These are phyloP conservation scores for Dendryphion nanum DNA, from an alignment of 2,329 filamentous ascomycete species.

Conservation along the genomic window DNA sequence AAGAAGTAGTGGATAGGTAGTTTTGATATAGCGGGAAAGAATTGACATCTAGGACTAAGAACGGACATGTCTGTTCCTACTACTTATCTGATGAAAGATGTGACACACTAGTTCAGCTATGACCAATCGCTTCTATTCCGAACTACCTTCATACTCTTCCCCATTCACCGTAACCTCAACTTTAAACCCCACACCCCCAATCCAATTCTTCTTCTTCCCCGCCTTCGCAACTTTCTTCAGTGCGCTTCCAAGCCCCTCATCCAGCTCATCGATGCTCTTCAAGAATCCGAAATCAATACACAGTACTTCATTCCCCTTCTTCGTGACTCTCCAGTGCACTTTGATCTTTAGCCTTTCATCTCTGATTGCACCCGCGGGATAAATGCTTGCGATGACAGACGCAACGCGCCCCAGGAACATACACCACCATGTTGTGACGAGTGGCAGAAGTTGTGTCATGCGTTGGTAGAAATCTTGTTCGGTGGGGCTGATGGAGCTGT, in stretches of 20 bases:
- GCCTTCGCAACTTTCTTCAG: conserved; percentile 34
- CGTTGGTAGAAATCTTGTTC: conserved; percentile 56
- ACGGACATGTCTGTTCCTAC: too few relatives aligned
- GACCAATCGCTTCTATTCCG: conserved; percentile 3
- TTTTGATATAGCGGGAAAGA: too few relatives aligned
- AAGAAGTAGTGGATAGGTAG: too few relatives aligned
- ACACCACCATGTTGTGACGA: conserved; percentile 63
- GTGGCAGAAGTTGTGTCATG: conserved; percentile 54
- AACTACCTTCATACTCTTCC: conserved; percentile 17
- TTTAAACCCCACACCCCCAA: conserved; percentile 26
- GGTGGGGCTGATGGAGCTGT: conserved; percentile 53
- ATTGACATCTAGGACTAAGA: too few relatives aligned
- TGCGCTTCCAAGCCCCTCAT: conserved; percentile 31
- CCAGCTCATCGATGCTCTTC: conserved; percentile 25
- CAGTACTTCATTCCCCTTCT: conserved; percentile 29
- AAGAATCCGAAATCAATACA: conserved; percentile 27
- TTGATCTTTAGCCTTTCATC: conserved; percentile 34
- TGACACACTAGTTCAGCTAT: conserved; percentile 1
- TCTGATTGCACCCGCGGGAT: conserved; percentile 57
- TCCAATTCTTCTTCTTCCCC: conserved; percentile 43
- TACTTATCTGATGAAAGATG: too few relatives aligned
- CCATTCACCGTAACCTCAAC: conserved; percentile 29
- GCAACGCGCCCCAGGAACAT: conserved; percentile 63
- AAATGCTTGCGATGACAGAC: conserved; percentile 56
- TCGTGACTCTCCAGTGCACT: conserved; percentile 24